phyloP scores from a whole-genome alignment of 495 filamentous ascomycete species.

The Xylaria grammica region DNA sequence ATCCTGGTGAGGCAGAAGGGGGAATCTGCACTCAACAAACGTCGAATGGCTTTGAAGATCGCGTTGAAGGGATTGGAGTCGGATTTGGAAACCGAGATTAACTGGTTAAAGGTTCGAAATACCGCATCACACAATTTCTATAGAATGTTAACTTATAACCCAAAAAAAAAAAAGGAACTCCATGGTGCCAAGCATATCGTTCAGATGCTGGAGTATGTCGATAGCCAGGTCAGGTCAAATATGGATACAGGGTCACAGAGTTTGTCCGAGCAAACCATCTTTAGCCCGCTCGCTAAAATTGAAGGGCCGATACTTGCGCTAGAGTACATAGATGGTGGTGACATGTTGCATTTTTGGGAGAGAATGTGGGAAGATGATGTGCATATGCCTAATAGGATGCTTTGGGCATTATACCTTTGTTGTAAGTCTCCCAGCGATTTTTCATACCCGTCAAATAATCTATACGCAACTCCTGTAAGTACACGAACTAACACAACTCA shows the following conservation, averaged over 20 bases:
- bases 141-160: neutral
- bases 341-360: neutral
- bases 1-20: neutral
- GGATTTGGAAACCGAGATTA: neutral
- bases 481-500: neutral
- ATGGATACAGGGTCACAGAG: neutral
- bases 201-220: slow-evolving; percentile 4
- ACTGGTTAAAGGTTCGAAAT: slow-evolving; percentile 9
- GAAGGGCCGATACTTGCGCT: neutral
- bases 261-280: neutral
- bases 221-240: neutral
- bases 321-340: slow-evolving; percentile 3
- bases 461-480: neutral
- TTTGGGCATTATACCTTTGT: slow-evolving; percentile 9
- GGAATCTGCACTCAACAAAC: neutral
- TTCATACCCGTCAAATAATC: too few relatives aligned
- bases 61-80: neutral
- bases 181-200: slow-evolving; percentile 11
- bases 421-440: neutral
- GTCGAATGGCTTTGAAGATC: slow-evolving; percentile 12
- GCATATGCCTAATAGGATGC: slow-evolving; percentile 2
- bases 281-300: neutral
- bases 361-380: slow-evolving; percentile 2
- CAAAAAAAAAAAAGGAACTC: neutral
- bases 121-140: neutral